These are phyloP conservation scores for Forsythia viridissima DNA, from an alignment of 257 asterid genomes.

Conservation along the genomic window DNA sequence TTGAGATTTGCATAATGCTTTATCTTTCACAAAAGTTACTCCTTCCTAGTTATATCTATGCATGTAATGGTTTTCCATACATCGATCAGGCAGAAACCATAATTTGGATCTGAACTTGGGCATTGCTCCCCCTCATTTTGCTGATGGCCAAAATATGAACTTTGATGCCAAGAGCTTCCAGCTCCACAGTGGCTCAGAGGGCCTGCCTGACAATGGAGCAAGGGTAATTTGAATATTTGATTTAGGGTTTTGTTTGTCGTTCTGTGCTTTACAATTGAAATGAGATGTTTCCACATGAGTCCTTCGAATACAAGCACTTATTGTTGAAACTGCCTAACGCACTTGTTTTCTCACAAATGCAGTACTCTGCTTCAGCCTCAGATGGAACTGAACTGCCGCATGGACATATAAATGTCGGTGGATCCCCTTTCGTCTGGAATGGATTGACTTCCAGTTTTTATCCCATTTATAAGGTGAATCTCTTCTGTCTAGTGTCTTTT, in stretches of 20 bases:
- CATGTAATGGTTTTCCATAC: constrained; percentile 9
- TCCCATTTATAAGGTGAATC: constrained; percentile 61
- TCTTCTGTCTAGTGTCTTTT: not conserved
- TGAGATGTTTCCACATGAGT: constrained; percentile 1
- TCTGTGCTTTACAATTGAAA: not conserved
- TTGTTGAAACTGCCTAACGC: constrained; percentile 10
- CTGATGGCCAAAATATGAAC: constrained; percentile 36
- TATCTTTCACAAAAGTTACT: not conserved
- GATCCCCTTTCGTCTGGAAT: constrained; percentile 45
- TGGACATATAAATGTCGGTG: constrained; percentile 31
- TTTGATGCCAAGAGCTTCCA: constrained; percentile 30
- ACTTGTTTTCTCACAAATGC: constrained; percentile 21
- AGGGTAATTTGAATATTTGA: constrained; percentile 42
- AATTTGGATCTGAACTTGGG: constrained; percentile 71
- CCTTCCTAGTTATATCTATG: constrained; percentile 11
- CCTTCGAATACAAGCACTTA: constrained; percentile 1
- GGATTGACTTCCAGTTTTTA: constrained; percentile 42
- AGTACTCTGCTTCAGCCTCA: constrained; percentile 49
- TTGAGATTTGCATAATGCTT: not conserved
- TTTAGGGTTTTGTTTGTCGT: not conserved
- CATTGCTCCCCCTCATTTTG: constrained; percentile 54
- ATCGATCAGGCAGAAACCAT: constrained; percentile 41
- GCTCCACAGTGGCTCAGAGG: constrained; percentile 40
- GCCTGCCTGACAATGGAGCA: constrained; percentile 38
- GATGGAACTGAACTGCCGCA: constrained; percentile 38